Base-by-base conservation (phyloP, 148 eudicot genomes). In the Cornus controversa region DNA sequence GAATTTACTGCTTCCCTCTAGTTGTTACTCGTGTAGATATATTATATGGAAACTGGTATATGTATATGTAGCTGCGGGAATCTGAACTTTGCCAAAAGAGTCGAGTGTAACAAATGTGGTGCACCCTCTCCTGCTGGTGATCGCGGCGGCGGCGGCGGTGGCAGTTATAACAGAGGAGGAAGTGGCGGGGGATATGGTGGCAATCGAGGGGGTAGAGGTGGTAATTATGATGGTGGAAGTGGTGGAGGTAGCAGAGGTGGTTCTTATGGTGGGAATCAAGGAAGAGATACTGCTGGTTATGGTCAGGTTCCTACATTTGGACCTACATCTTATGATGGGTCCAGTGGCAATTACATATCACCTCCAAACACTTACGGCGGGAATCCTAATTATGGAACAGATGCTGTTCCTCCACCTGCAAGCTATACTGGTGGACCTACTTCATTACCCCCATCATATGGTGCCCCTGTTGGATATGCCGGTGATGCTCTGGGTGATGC, bases 51-150 rank as follows among this genome's bases (percentile, higher is more conserved):
- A 79, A 53, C 69, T 78, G 50, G 14, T 66, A 15, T 70, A 70
- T 66, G 27, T 71, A 70, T 66, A 54, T 90, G 90, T 81, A 96
- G 99, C 78, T 96, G 98, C 78, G 97, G 95, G 79, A 96, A 96
- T 82, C 40, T 90, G 86, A 96, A 96, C 85, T 96, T 96, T 85
- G 98, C 99, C 13, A 88, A 97, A 75, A 85, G 99, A 85, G 80
- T 79, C 31, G 89, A 93, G 73, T 95, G 99, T 83, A 93, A 96
- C 91, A 93, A 92, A 87, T 96, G 98, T 67, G 91, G 91, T 70
- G 85, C 90, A 63, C 88, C 93, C 29, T 76, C 92, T 31, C 97
- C 97, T 75, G 85, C 87, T 63, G 86, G 75, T 16, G 60, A 70
- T 29, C 73, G 80, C 60, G 78, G 67, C 28, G 77, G 76, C 42